Conservation (phyloP, 2,329 filamentous ascomycete genomes). For the Colletotrichum lentis region DNA sequence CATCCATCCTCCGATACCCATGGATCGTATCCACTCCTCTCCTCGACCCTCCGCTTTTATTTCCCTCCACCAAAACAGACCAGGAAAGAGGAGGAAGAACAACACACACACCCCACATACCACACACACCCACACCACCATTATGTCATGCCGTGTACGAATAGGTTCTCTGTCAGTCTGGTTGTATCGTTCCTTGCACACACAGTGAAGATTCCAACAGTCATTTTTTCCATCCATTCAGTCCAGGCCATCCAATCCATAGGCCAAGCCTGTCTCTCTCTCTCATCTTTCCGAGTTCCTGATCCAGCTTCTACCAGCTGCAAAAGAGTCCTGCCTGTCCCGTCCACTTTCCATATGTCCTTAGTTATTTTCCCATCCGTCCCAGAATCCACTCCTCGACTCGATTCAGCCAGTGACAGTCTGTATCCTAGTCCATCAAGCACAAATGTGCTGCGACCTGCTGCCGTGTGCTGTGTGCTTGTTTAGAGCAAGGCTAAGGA, state of each 20-base stretch:
- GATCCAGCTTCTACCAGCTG: conserved; percentile 5
- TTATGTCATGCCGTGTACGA: neutral
- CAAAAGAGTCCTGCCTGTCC: conserved; percentile 9
- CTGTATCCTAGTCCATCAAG: conserved; percentile 9
- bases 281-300: neutral
- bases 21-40: neutral
- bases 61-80: conserved; percentile 2
- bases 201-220: conserved; percentile 7
- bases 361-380: neutral
- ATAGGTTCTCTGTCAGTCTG: neutral
- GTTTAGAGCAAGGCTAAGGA: neutral
- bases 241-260: neutral
- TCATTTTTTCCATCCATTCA: neutral
- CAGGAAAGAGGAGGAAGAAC: neutral
- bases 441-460: conserved; percentile 14
- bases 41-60: conserved; percentile 7
- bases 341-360: conserved; percentile 1
- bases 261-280: neutral
- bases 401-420: conserved; percentile 18
- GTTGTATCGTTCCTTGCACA: conserved; percentile 2
- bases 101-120: neutral
- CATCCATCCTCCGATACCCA: conserved; percentile 26
- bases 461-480: conserved; percentile 9
- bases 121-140: neutral
- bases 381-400: conserved; percentile 3